Conservation (phyloP, 2,329 filamentous ascomycete genomes). For the Blumeria hordei region DNA sequence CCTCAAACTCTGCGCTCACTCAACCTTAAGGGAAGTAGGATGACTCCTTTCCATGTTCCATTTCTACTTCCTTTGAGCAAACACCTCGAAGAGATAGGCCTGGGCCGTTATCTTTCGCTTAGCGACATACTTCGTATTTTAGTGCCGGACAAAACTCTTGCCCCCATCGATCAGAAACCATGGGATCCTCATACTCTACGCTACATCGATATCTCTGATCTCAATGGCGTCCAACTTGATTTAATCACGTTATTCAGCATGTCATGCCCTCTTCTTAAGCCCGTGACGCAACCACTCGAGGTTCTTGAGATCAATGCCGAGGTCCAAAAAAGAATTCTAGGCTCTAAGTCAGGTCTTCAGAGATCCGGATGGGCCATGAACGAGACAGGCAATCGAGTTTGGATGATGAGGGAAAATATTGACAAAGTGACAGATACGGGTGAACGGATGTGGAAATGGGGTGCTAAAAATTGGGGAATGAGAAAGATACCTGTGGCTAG, state of each 20-base stretch:
- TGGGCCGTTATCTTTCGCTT: slow-evolving; percentile 43
- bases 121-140: slow-evolving; percentile 25
- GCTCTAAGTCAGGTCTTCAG: slow-evolving; percentile 15
- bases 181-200: slow-evolving; percentile 37
- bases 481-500: slow-evolving; percentile 35
- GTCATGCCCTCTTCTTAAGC: slow-evolving; percentile 29
- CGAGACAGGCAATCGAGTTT: slow-evolving; percentile 37
- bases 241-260: slow-evolving; percentile 28
- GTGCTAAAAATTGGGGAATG: slow-evolving; percentile 66
- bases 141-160: slow-evolving; percentile 7
- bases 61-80: slow-evolving; percentile 40
- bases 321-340: slow-evolving; percentile 34
- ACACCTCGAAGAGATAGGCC: slow-evolving; percentile 50
- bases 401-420: slow-evolving; percentile 31
- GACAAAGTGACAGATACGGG: slow-evolving; percentile 25
- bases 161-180: slow-evolving; percentile 15
- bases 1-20: slow-evolving; percentile 46
- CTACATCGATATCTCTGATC: slow-evolving; percentile 56
- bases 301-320: slow-evolving; percentile 54
- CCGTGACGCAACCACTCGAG: slow-evolving; percentile 40
- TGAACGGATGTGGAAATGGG: slow-evolving; percentile 52
- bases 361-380: slow-evolving; percentile 42
- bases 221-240: slow-evolving; percentile 33
- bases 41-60: slow-evolving; percentile 38
- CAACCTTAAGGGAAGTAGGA: slow-evolving; percentile 50